Conservation (phyloP, 176 grass and related monocot genomes). For the Carex myosuroides region DNA sequence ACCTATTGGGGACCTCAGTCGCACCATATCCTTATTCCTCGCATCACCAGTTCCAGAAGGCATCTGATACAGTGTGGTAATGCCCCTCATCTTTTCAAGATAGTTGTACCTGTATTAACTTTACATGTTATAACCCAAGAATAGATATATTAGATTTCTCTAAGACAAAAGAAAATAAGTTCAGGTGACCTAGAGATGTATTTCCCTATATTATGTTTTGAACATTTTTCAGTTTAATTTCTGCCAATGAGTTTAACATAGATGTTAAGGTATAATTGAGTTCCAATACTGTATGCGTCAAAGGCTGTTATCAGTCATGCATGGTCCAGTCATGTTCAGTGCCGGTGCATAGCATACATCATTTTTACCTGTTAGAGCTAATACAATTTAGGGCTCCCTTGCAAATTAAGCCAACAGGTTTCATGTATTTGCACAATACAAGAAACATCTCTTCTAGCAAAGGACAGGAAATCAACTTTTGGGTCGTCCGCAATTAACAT, state of each 20-base stretch:
- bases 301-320: background rate
- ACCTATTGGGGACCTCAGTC: slow-evolving; percentile 42
- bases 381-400: background rate
- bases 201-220: background rate
- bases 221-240: background rate
- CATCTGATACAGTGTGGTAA: slow-evolving; percentile 57
- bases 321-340: background rate
- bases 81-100: slow-evolving; percentile 75
- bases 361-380: background rate
- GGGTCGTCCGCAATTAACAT: background rate
- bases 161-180: background rate
- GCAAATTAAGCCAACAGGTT: background rate
- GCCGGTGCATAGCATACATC: background rate
- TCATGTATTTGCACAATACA: background rate
- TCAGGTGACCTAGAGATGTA: background rate
- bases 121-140: background rate
- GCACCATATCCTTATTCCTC: slow-evolving; percentile 41
- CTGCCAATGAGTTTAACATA: background rate
- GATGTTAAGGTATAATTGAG: background rate
- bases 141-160: background rate
- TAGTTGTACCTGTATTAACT: slow-evolving; percentile 63
- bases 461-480: no score
- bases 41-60: slow-evolving; percentile 29
- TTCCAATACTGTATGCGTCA: background rate
- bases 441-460: no score